phyloP scores from a whole-genome alignment of 345 rosid genomes.

The Hirschfeldia incana region DNA sequence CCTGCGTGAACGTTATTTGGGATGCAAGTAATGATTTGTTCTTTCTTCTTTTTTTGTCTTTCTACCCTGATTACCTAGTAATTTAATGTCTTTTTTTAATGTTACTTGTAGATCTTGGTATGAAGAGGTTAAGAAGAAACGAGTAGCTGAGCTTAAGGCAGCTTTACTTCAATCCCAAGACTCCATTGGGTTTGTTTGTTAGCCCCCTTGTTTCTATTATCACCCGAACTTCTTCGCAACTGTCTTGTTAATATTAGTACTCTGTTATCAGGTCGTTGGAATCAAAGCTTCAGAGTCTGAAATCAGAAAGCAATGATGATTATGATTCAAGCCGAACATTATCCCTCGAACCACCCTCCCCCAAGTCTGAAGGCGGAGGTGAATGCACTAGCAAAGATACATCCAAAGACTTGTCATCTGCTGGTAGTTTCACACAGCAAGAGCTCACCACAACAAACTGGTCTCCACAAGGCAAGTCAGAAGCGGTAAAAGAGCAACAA shows the following conservation, averaged over 20 bases:
- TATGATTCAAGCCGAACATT: constrained; percentile 67
- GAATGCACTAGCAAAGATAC: constrained; percentile 61
- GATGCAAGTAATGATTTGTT: constrained; percentile 59
- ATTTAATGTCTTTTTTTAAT: background rate
- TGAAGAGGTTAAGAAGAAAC: constrained; percentile 80
- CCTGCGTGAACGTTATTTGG: constrained; percentile 57
- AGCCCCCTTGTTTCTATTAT: constrained; percentile 2
- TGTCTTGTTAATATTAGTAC: background rate
- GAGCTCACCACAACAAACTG: constrained; percentile 49
- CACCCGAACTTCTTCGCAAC: background rate
- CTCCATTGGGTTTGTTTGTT: constrained; percentile 80
- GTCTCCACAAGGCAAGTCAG: constrained; percentile 54
- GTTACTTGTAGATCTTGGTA: constrained; percentile 61
- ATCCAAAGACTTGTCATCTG: constrained; percentile 68
- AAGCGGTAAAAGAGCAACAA: constrained; percentile 32
- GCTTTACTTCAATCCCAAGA: constrained; percentile 69
- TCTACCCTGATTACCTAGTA: background rate
- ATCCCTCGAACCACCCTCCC: constrained; percentile 57
- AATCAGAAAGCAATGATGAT: constrained; percentile 50
- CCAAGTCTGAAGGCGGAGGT: constrained; percentile 49
- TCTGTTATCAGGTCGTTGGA: constrained; percentile 60
- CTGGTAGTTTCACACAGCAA: constrained; percentile 79
- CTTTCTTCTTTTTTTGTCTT: constrained; percentile 1
- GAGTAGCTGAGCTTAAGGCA: constrained; percentile 69
- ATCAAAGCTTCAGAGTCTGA: constrained; percentile 68